Evolutionary conservation across 805 yeast species (phyloP).

Genomic region (Hyphopichia homilentoma): DNA sequence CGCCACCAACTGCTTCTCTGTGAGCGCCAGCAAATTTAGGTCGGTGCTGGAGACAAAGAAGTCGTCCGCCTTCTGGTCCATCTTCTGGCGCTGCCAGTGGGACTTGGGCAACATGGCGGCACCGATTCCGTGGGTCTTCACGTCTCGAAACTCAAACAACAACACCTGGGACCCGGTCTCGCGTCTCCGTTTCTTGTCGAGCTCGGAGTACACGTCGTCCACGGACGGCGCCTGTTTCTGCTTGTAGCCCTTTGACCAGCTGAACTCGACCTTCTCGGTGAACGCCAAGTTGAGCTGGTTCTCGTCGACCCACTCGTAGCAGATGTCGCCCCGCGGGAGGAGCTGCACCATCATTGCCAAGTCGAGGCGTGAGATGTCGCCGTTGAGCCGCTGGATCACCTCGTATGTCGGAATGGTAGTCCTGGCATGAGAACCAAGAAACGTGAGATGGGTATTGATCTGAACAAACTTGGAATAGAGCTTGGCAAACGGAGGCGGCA

Average conservation of each 20-base stretch:
- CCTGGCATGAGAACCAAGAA: slow-evolving; percentile 33
- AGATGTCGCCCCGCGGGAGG: slow-evolving; percentile 65
- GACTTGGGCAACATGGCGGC: slow-evolving; percentile 14
- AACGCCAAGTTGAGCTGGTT: slow-evolving; percentile 51
- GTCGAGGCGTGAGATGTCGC: slow-evolving; percentile 43
- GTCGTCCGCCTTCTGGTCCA: neutral
- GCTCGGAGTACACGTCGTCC: slow-evolving; percentile 56
- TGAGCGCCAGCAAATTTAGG: slow-evolving; percentile 47
- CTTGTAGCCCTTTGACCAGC: slow-evolving; percentile 31
- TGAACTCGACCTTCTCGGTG: slow-evolving; percentile 40
- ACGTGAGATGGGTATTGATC: slow-evolving; percentile 38
- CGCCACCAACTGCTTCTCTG: slow-evolving; percentile 54
- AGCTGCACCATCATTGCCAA: slow-evolving; percentile 60
- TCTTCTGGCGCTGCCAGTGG: slow-evolving; percentile 4
- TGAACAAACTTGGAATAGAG: slow-evolving; percentile 17
- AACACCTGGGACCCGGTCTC: slow-evolving; percentile 48
- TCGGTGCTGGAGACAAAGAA: slow-evolving; percentile 35
- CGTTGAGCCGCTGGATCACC: slow-evolving; percentile 27
- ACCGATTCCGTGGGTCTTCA: slow-evolving; percentile 48
- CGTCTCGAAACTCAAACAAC: slow-evolving; percentile 76
- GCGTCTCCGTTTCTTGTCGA: slow-evolving; percentile 39
- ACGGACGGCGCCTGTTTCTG: slow-evolving; percentile 26
- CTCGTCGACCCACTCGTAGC: slow-evolving; percentile 72
- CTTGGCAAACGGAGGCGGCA: slow-evolving; percentile 9
- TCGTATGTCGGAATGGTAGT: slow-evolving; percentile 28